These are phyloP conservation scores for Castanea sativa DNA, from an alignment of 306 rosid genomes.

Conservation along the genomic window DNA sequence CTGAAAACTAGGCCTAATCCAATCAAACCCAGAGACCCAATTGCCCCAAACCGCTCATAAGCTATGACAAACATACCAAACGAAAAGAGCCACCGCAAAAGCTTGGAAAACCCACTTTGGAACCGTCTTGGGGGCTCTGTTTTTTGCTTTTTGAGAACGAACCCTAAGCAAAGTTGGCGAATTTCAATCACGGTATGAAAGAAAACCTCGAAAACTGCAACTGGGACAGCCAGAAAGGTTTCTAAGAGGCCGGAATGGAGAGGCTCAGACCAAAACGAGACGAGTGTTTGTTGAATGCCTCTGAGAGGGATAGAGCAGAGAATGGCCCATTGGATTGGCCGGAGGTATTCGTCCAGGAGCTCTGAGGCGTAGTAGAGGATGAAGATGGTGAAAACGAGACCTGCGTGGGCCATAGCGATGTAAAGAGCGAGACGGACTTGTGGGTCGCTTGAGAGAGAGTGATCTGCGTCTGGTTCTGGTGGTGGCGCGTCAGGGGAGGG, in stretches of 20 bases:
- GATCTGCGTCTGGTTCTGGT: constrained; percentile 34
- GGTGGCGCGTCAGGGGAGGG: not conserved
- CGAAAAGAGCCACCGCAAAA: constrained; percentile 72
- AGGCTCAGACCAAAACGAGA: constrained; percentile 75
- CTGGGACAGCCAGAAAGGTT: constrained; percentile 75
- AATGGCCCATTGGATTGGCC: constrained; percentile 94
- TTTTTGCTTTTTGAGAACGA: constrained; percentile 57
- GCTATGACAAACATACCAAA: constrained; percentile 70
- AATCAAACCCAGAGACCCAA: constrained; percentile 58
- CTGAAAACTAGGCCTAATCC: constrained; percentile 69
- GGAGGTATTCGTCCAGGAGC: constrained; percentile 70
- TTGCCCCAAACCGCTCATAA: constrained; percentile 63
- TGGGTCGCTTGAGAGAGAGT: constrained; percentile 53
- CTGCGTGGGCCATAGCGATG: constrained; percentile 95
- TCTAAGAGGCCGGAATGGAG: constrained; percentile 71
- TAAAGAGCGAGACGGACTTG: constrained; percentile 84
- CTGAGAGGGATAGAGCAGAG: constrained; percentile 87
- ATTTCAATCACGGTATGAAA: constrained; percentile 77
- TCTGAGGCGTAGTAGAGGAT: constrained; percentile 57
- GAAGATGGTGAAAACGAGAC: constrained; percentile 74
- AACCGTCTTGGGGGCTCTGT: constrained; percentile 21
- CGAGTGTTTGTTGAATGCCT: constrained; percentile 70
- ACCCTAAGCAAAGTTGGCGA: constrained; percentile 44
- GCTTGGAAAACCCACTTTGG: constrained; percentile 60
- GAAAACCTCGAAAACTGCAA: constrained; percentile 63